phyloP scores from a whole-genome alignment of 257 asterid genomes.

The Buddleja alternifolia region DNA sequence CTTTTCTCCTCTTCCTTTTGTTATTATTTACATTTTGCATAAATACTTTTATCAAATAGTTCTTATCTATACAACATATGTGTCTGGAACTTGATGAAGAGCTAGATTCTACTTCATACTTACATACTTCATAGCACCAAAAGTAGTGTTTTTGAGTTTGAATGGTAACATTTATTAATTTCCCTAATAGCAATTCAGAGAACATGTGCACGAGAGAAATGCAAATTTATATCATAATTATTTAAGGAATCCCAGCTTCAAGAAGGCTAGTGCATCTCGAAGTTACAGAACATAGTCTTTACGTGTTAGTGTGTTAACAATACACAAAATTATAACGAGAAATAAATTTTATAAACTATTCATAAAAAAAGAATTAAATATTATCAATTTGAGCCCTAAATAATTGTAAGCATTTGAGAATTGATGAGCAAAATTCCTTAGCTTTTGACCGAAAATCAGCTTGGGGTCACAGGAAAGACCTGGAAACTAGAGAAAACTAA shows the following conservation, averaged over 20 bases:
- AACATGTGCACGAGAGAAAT: neutral
- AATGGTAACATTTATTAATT: neutral
- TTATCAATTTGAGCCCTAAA: neutral
- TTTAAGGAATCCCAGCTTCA: neutral
- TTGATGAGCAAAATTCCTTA: neutral
- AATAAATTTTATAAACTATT: neutral
- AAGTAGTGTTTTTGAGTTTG: neutral
- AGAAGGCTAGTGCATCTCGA: neutral
- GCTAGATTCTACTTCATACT: neutral
- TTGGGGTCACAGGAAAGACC: neutral
- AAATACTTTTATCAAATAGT: neutral
- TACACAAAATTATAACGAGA: neutral
- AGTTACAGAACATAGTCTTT: neutral
- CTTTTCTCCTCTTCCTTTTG: neutral
- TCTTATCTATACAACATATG: neutral
- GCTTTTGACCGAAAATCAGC: neutral
- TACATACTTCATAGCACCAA: neutral
- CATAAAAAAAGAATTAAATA: neutral
- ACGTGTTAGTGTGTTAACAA: neutral
- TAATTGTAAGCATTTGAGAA: neutral
- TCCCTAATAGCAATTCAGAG: neutral
- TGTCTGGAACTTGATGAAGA: neutral
- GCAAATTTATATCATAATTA: neutral
- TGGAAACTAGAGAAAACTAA: neutral
- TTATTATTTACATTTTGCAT: too few species aligned